A percentile compares a stretch with the other conserved stretches of the same genome.
Conservation (phyloP, 1,139 yeast genomes). For the Entelexis paramagnoliae region DNA sequence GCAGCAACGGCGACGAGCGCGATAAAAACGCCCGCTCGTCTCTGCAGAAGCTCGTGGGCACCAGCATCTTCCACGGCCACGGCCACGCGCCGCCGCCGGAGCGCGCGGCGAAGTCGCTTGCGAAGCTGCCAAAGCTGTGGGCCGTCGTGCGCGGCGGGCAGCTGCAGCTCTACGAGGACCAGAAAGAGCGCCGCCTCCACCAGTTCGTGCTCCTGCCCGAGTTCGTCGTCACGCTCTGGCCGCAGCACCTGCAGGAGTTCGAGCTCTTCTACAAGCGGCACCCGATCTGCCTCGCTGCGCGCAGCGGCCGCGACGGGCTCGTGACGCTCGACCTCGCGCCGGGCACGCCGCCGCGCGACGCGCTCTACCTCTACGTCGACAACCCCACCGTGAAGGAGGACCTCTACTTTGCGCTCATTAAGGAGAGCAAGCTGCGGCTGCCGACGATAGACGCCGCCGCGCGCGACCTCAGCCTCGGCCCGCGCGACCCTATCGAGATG, state of each 20-base stretch:
- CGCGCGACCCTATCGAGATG: conserved; percentile 39
- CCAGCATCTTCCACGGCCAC: background rate
- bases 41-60: conserved; percentile 39
- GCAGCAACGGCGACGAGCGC: too few species aligned
- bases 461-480: conserved; percentile 18
- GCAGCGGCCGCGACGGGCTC: conserved; percentile 19
- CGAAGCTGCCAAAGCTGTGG: conserved; percentile 30
- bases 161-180: conserved; percentile 58
- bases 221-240: conserved; percentile 77
- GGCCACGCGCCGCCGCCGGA: background rate
- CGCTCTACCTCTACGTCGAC: conserved; percentile 68
- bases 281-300: conserved; percentile 51
- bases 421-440: conserved; percentile 31
- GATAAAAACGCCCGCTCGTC: conserved; percentile 58
- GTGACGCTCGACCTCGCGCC: conserved; percentile 21
- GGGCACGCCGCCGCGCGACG: conserved; percentile 38
- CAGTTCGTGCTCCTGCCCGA: conserved; percentile 71
- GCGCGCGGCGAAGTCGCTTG: conserved; percentile 18
- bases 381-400: conserved; percentile 77
- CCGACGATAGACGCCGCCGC: background rate
- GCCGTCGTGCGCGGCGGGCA: conserved; percentile 58
- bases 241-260: conserved; percentile 58
- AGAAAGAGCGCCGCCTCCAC: conserved; percentile 54
- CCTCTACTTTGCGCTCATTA: conserved; percentile 76
- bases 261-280: conserved; percentile 69